Evolutionary conservation across 306 rosid genomes (phyloP).

Genomic region (Quercus dentata): DNA sequence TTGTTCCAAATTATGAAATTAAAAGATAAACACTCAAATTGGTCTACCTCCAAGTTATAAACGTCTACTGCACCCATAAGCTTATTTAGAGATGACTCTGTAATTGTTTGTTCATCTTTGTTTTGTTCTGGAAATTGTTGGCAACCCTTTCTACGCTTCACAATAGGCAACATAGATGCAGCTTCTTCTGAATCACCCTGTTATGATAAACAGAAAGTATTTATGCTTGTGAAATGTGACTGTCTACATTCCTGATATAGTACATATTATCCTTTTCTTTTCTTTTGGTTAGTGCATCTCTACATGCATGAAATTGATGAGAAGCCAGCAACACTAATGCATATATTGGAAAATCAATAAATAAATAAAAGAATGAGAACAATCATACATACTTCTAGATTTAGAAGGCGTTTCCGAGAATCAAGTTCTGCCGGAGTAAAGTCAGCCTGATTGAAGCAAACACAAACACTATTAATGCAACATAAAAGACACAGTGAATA

Average conservation of each 20-base stretch:
- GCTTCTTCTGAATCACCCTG: conserved; percentile 60
- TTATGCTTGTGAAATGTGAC: background rate
- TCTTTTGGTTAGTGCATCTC: background rate
- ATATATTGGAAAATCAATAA: background rate
- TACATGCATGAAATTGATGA: background rate
- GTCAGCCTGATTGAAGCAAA: conserved; percentile 56
- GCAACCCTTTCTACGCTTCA: conserved; percentile 52
- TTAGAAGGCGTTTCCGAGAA: conserved; percentile 60
- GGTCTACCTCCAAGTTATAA: conserved; percentile 64
- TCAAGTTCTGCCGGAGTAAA: conserved; percentile 78
- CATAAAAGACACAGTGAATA: background rate
- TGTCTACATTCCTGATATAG: background rate
- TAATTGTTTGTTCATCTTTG: conserved; percentile 62
- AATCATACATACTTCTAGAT: conserved; percentile 43
- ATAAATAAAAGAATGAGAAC: background rate
- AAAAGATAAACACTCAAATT: background rate
- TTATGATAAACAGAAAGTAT: conserved; percentile 6
- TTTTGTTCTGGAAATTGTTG: conserved; percentile 41
- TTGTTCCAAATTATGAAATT: background rate
- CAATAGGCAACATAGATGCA: conserved; percentile 39
- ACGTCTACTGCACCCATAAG: conserved; percentile 73
- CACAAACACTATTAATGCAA: background rate
- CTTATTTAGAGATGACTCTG: conserved; percentile 64
- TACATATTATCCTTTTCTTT: background rate
- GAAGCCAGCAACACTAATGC: background rate